These are phyloP conservation scores for Thalia dealbata DNA, from an alignment of 176 grass and related monocot species.

Conservation along the genomic window DNA sequence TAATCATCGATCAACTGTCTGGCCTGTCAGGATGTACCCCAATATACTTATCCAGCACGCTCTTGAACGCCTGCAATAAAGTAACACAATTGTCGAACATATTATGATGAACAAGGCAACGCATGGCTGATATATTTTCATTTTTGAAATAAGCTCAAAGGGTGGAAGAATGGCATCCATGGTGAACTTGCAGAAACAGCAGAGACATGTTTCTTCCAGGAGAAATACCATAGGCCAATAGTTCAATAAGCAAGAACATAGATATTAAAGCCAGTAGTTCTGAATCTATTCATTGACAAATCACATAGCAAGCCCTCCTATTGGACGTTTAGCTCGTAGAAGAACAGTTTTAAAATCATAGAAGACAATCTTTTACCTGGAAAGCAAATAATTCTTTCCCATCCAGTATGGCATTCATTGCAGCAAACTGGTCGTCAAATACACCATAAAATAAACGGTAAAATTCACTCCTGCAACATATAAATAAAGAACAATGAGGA, in stretches of 20 bases:
- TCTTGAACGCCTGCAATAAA: slow-evolving; percentile 59
- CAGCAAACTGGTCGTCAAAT: slow-evolving; percentile 74
- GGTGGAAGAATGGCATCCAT: not conserved
- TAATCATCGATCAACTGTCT: slow-evolving; percentile 18
- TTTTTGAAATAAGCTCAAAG: not conserved
- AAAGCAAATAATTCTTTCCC: slow-evolving; percentile 79
- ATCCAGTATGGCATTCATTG: slow-evolving; percentile 73
- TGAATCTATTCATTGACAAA: not conserved
- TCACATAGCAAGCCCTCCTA: not conserved
- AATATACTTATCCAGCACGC: slow-evolving; percentile 56
- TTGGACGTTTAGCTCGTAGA: not conserved
- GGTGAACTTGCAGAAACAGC: not conserved
- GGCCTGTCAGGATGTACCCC: slow-evolving; percentile 34
- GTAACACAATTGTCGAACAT: slow-evolving; percentile 3
- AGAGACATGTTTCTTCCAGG: not conserved
- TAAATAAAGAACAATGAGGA: slow-evolving; percentile 9
- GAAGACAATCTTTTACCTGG: slow-evolving; percentile 61
- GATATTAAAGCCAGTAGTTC: not conserved
- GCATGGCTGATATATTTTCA: not conserved
- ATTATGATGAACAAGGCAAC: not conserved
- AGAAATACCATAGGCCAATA: not conserved
- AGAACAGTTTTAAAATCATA: not conserved
- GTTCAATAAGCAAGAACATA: not conserved
- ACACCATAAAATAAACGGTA: slow-evolving; percentile 72
- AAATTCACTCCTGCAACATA: slow-evolving; percentile 44